Conservation (phyloP, 2,329 filamentous ascomycete species). For the Venturia aucupariae region DNA sequence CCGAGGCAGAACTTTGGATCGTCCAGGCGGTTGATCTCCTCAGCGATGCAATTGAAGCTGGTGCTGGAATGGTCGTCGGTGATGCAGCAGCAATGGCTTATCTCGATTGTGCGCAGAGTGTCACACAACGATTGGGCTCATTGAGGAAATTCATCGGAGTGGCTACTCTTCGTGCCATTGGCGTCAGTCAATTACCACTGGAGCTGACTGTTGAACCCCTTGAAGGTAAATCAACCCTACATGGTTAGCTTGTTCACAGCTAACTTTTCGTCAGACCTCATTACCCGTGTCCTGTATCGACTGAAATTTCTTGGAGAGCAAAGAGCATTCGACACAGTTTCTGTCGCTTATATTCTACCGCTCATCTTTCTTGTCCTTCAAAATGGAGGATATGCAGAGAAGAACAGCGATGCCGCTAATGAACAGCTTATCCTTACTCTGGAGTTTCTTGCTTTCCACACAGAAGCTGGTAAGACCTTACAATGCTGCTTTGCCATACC, state of each 20-base stretch:
- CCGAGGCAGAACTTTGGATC: conserved; percentile 81
- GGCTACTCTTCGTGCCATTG: conserved; percentile 72
- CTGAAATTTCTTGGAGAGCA: conserved; percentile 86
- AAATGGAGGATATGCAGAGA: conserved; percentile 65
- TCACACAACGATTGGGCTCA: conserved; percentile 63
- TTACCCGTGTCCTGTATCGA: conserved; percentile 84
- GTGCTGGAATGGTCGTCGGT: conserved; percentile 72
- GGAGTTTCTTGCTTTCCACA: conserved; percentile 84
- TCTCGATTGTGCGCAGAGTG: conserved; percentile 66
- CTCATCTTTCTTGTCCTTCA: conserved; percentile 70
- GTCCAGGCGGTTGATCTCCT: conserved; percentile 67
- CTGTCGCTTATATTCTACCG: conserved; percentile 78
- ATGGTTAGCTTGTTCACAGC: conserved; percentile 11
- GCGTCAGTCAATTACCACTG: conserved; percentile 61
- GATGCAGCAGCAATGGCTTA: conserved; percentile 71
- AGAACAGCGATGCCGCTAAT: conserved; percentile 65
- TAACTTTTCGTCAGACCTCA: conserved; percentile 39
- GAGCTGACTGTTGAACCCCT: conserved; percentile 72
- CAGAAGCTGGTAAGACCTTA: conserved; percentile 65
- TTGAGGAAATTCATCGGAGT: conserved; percentile 78
- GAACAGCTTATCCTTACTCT: conserved; percentile 82
- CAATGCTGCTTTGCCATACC: conserved; percentile 51
- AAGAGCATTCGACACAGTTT: conserved; percentile 82
- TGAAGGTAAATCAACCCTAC: neutral
- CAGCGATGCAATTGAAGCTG: conserved; percentile 65